These are phyloP conservation scores for Penicillium occitanis DNA, from an alignment of 2,329 filamentous ascomycete genomes.

Conservation along the genomic window DNA sequence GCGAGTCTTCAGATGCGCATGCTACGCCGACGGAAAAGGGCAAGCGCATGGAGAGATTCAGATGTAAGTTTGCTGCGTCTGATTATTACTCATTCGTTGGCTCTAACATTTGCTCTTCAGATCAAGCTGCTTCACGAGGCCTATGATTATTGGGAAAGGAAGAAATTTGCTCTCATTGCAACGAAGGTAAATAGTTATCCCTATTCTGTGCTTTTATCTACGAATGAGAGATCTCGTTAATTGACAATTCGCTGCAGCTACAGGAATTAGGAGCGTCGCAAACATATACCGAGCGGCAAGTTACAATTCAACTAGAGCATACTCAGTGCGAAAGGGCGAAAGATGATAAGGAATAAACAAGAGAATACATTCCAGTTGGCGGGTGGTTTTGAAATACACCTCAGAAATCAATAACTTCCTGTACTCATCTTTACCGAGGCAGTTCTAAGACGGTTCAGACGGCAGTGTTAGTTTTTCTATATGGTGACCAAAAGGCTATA, in stretches of 20 bases:
- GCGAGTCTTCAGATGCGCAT: slow-evolving; percentile 2
- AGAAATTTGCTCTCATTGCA: background rate
- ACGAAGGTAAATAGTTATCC: background rate
- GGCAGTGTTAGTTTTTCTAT: background rate
- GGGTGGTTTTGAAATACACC: too few species aligned
- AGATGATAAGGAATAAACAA: background rate
- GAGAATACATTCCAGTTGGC: background rate
- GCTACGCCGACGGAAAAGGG: background rate
- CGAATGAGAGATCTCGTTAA: background rate
- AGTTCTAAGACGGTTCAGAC: background rate
- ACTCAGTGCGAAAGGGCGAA: background rate
- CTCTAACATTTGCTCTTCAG: background rate
- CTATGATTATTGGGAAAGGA: background rate
- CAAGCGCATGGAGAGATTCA: background rate
- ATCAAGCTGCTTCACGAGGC: background rate
- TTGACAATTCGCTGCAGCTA: background rate
- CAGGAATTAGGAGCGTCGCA: background rate
- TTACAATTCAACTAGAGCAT: background rate
- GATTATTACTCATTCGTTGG: background rate
- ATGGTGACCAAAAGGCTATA: background rate
- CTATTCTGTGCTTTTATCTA: background rate
- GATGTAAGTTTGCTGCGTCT: background rate
- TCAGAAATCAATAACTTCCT: too few species aligned
- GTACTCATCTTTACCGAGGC: background rate
- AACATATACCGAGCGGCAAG: background rate